Evolutionary conservation across 805 yeast genomes (phyloP), one percentile per base, ranked within the genome.

Genomic region (Wickerhamomyces bisporus): DNA sequence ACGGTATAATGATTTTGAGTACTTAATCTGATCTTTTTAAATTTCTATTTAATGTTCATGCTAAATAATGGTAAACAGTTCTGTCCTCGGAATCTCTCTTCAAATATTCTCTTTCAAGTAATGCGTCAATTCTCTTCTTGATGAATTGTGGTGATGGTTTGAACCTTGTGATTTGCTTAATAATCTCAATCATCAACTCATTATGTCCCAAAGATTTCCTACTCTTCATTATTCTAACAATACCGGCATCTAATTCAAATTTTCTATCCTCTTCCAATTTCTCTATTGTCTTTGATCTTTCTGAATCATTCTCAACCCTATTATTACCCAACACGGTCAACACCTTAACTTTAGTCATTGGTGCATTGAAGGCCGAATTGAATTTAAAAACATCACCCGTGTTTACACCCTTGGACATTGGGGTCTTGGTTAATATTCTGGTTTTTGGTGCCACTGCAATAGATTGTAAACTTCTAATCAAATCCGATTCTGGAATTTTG

Each of bases 201-300:
- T 77, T 78, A 54, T 84, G 91, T 19, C 58, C 65, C 38, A 81
- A 48, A 1, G 68, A 60, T 48, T 78, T 81, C 25, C 88, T 65
- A 1, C 86, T 71, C 61, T 88, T 88, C 91, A 88, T 80, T n/a
- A 81, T 77, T 36, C 96, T 70, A 5, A 88, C 95, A 39, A 88
- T 73, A 0, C 94, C 93, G 1, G 96, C 95, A 54, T 86, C 93
- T 3, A 83, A 66, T 51, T 81, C 85, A 39, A 71, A 69, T 41
- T 76, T 70, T 40, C 95, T 68, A 5, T 86, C 77, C 47, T 75
- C 81, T 28, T 71, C 70, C 23, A 86, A 66, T 26, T 67, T 62
- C n/a, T 70, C 70, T 55, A 79, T 62, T 0, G 85, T 81, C 37
- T 70, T 70, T 6, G 32, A 40, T 37, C 53, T 40, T 38, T 49